Base-by-base conservation (phyloP, 1,284 basidiomycete species). In the Puccinia polysora region DNA sequence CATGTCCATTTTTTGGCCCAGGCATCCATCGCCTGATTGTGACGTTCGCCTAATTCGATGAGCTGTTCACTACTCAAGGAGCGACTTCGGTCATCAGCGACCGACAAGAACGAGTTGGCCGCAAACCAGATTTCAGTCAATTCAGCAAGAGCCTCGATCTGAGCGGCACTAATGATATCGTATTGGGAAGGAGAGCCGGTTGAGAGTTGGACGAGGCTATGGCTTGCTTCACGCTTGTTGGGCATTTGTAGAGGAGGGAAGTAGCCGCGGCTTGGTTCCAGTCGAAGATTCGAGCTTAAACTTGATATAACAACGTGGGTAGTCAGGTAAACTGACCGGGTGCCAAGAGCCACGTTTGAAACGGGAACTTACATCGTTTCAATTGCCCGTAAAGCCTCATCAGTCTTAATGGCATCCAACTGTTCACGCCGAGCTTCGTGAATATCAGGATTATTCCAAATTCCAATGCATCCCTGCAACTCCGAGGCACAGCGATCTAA, bases 1-100 rank as follows among this genome's bases (percentile, higher is more conserved):
- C 69, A 71, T 5, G 69, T 71, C 69, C 69, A 71, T 45, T 71
- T 71, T 20, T 71, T 62, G 23, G 59, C 58, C 69, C 69, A 71
- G 14, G 43, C 59, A 25, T 71, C 69, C 28, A 71, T 36, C n/a
- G 50, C 49, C 38, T 40, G 38, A 43, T 71, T 71, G 40, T 71
- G 69, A 43, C 49, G 45, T 36, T 71, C 59, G 20, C 69, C 69
- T 8, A 71, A 25, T 36, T 71, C 69, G 4, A 50, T 40, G 23
- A 63, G 58, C 23, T 62, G 43, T 20, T 50, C 69, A 30, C 38
- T 47, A 18, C 14, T 70, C 32, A 60, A 52, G 25, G 30, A 34
- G 43, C 67, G 55, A 28, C 34, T 70, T 25, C 40, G 55, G 25
- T 70, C 67, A 36, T 70, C 67, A 15, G 47, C 67, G 4, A 52